A percentile compares a stretch with the other conserved stretches of the same genome.
Conservation (phyloP, 192 early-diverging fungal species). For the Coemansia sp. region DNA sequence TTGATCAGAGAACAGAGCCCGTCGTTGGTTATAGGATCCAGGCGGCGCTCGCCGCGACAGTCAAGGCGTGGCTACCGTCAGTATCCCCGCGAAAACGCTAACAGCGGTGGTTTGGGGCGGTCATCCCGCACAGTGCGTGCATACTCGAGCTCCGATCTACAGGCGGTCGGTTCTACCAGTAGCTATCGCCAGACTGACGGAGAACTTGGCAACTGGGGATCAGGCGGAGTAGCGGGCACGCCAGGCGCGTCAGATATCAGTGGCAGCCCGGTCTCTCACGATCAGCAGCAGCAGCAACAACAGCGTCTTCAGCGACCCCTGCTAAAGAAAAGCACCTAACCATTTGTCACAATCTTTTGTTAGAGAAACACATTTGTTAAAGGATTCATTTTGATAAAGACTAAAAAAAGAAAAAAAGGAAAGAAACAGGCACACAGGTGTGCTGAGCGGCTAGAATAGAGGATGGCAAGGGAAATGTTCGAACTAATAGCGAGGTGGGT, state of each 20-base stretch:
- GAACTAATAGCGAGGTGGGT: too few relatives aligned
- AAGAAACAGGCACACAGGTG: neutral
- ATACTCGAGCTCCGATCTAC: constrained; percentile 19
- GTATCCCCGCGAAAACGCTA: neutral
- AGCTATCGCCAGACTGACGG: too few relatives aligned
- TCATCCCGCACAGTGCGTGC: neutral
- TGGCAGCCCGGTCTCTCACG: neutral
- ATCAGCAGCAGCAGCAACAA: neutral
- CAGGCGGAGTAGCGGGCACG: constrained; percentile 5
- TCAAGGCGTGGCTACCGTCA: neutral
- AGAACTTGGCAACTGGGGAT: constrained; percentile 24
- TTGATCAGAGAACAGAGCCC: constrained; percentile 21
- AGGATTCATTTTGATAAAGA: neutral
- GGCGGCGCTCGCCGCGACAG: neutral
- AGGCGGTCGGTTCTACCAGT: constrained; percentile 7
- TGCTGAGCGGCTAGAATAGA: too few relatives aligned
- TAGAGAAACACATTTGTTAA: neutral
- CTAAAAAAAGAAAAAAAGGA: neutral
- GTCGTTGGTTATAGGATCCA: neutral
- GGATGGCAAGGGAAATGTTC: too few relatives aligned
- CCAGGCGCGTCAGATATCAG: constrained; percentile 14
- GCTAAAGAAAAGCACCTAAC: constrained; percentile 12
- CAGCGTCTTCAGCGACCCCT: constrained; percentile 13
- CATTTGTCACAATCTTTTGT: neutral
- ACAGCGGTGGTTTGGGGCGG: neutral